phyloP scores from a whole-genome alignment of 257 asterid genomes.

The Solanum chaucha region DNA sequence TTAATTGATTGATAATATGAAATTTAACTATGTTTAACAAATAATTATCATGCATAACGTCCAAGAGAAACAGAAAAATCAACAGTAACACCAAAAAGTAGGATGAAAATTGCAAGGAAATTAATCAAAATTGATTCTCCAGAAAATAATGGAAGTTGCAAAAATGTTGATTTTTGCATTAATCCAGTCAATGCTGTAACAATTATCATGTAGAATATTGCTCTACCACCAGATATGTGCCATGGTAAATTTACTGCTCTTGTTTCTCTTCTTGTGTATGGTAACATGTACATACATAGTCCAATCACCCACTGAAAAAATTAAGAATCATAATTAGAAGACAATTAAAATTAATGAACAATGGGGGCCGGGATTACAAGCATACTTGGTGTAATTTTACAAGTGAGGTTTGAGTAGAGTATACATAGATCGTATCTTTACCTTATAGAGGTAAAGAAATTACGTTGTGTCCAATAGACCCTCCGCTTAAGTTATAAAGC shows the following conservation, averaged over 20 bases:
- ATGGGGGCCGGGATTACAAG: background rate
- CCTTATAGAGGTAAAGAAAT: background rate
- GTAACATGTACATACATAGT: constrained; percentile 24
- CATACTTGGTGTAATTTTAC: background rate
- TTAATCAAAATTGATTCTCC: constrained; percentile 42
- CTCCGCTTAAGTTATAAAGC: background rate
- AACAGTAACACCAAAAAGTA: constrained; percentile 57
- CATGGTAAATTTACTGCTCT: constrained; percentile 30
- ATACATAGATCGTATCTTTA: fast-evolving
- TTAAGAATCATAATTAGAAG: background rate
- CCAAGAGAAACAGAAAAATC: constrained; percentile 54
- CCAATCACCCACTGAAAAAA: constrained; percentile 55
- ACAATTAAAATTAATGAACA: background rate
- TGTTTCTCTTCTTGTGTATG: constrained; percentile 20
- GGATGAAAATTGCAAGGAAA: constrained; percentile 49
- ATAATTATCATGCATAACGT: constrained; percentile 16
- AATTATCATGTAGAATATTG: constrained; percentile 56
- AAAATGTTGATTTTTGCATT: constrained; percentile 44
- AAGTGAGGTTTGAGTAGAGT: background rate
- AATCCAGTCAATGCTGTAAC: constrained; percentile 60
- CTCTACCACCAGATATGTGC: constrained; percentile 53
- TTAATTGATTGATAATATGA: background rate
- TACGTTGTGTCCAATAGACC: fast-evolving
- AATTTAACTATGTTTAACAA: background rate
- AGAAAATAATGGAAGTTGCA: constrained; percentile 14